Percentiles rank a stretch among this genome's conserved stretches.
phyloP scores from a whole-genome alignment of 495 filamentous ascomycete species.

The Daldinia concentrica region DNA sequence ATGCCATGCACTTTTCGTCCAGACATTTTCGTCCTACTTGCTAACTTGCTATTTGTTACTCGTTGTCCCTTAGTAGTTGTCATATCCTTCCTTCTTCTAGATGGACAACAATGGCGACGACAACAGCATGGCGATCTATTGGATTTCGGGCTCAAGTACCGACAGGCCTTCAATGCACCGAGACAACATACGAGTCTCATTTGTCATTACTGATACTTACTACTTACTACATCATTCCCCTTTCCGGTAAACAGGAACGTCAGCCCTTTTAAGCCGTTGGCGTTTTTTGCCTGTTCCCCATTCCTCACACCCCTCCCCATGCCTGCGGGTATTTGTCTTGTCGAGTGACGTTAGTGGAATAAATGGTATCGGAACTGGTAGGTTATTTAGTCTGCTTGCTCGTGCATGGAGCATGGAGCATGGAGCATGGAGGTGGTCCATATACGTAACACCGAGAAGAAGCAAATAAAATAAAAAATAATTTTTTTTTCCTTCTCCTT shows the following conservation, averaged over 20 bases:
- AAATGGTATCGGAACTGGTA: conserved; percentile 22
- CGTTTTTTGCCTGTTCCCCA: conserved; percentile 40
- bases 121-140: conserved; percentile 26
- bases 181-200: conserved; percentile 28
- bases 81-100: conserved; percentile 38
- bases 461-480: conserved; percentile 18
- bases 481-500: conserved; percentile 11
- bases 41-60: not conserved
- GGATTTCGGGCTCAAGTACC: conserved; percentile 36
- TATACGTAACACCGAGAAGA: conserved; percentile 34
- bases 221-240: conserved; percentile 29
- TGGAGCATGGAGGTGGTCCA: conserved; percentile 23
- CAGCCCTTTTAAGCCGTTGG: conserved; percentile 39
- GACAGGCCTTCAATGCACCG: conserved; percentile 34
- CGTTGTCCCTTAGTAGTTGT: not conserved
- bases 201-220: conserved; percentile 39
- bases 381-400: conserved; percentile 23
- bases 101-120: conserved; percentile 21
- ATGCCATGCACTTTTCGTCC: conserved; percentile 40
- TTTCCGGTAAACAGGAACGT: conserved; percentile 37
- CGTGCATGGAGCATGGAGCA: conserved; percentile 32
- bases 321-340: conserved; percentile 37
- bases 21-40: conserved; percentile 32
- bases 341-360: conserved; percentile 27
- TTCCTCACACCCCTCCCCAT: conserved; percentile 26